These are phyloP conservation scores for Microcos paniculata DNA, from an alignment of 345 rosid genomes.

Conservation along the genomic window DNA sequence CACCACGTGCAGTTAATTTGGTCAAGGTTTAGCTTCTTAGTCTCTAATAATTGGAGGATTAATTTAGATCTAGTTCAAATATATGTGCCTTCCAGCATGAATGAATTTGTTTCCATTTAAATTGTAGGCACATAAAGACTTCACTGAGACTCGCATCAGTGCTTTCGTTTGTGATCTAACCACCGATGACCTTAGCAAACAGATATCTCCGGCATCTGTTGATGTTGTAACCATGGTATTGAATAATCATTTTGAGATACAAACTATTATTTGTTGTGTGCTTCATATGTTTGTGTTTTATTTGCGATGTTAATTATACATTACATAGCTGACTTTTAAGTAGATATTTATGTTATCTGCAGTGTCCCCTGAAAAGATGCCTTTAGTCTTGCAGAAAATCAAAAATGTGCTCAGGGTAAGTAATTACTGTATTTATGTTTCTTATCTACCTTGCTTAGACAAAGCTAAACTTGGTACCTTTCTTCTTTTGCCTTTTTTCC, in stretches of 20 bases:
- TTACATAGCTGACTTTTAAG: constrained; percentile 57
- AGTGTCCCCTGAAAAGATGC: constrained; percentile 94
- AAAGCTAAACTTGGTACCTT: constrained; percentile 6
- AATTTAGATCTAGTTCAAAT: constrained; percentile 9
- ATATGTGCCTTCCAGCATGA: not conserved
- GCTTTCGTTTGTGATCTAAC: constrained; percentile 88
- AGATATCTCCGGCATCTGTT: constrained; percentile 71
- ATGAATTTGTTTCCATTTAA: constrained; percentile 19
- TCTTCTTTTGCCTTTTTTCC: not conserved
- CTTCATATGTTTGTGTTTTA: constrained; percentile 10
- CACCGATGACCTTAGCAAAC: constrained; percentile 61
- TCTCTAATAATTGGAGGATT: not conserved
- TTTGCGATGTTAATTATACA: constrained; percentile 8
- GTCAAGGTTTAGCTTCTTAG: constrained; percentile 64
- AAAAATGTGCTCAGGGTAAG: constrained; percentile 71
- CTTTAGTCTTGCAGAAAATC: constrained; percentile 67
- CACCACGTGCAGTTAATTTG: constrained; percentile 78
- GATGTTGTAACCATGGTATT: constrained; percentile 93
- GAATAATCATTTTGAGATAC: constrained; percentile 7
- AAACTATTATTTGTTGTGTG: not conserved
- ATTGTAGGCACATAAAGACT: constrained; percentile 81
- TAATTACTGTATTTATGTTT: not conserved
- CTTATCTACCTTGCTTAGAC: not conserved
- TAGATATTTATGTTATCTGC: constrained; percentile 95
- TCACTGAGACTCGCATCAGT: constrained; percentile 47